Percentiles rank a stretch among this genome's conserved stretches.
phyloP scores from a whole-genome alignment of 1,284 basidiomycete species.

The Boletus holoroseus region DNA sequence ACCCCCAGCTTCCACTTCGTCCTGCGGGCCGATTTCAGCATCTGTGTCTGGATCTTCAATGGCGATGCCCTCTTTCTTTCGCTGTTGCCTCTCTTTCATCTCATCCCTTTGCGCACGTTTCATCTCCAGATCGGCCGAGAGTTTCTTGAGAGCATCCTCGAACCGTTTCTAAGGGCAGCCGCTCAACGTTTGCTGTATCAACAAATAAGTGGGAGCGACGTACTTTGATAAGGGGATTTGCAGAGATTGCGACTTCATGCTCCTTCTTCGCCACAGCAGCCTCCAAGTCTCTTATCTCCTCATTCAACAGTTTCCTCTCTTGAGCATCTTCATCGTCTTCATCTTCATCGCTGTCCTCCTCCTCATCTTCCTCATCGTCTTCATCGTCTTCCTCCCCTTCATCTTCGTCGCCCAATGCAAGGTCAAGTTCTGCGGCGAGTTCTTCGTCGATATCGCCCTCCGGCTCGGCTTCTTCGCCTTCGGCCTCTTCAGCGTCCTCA shows the following conservation, averaged over 20 bases:
- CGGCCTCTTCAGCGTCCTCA: slow-evolving; percentile 55
- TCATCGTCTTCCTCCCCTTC: slow-evolving; percentile 56
- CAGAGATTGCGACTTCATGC: slow-evolving; percentile 78
- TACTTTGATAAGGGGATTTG: slow-evolving; percentile 85
- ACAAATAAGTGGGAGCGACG: slow-evolving; percentile 9
- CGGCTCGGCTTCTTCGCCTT: slow-evolving; percentile 52
- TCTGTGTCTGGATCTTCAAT: slow-evolving; percentile 46
- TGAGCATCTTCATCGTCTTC: slow-evolving; percentile 70
- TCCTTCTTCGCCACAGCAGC: slow-evolving; percentile 84
- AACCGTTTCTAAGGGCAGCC: slow-evolving; percentile 69
- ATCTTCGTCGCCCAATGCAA: slow-evolving; percentile 64
- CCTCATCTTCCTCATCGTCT: slow-evolving; percentile 65
- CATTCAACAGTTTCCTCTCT: slow-evolving; percentile 75
- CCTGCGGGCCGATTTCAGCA: slow-evolving; percentile 39
- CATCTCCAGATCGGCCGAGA: slow-evolving; percentile 81
- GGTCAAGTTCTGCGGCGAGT: slow-evolving; percentile 67
- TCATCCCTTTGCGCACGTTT: slow-evolving; percentile 79
- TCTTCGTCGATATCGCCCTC: slow-evolving; percentile 74
- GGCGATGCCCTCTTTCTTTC: slow-evolving; percentile 57
- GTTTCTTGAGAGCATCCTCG: slow-evolving; percentile 85
- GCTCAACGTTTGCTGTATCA: slow-evolving; percentile 3
- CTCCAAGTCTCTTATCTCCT: slow-evolving; percentile 88
- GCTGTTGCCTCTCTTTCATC: slow-evolving; percentile 62
- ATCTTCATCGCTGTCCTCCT: slow-evolving; percentile 63
- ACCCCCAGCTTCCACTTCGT: slow-evolving; percentile 33